These are phyloP conservation scores for Geotrichum citri-aurantii DNA, from an alignment of 1,139 yeast species.

Conservation along the genomic window DNA sequence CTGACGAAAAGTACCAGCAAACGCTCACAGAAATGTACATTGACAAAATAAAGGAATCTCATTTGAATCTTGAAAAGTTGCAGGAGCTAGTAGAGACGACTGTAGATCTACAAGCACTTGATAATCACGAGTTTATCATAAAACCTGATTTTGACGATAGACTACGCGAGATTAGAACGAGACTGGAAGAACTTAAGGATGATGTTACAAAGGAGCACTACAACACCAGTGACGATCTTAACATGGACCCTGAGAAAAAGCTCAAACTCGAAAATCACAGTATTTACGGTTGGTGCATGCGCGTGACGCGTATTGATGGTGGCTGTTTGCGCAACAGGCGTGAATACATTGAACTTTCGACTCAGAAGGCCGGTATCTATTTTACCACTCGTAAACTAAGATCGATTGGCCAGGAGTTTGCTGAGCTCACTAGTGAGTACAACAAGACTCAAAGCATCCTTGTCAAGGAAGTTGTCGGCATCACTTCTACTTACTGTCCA, in stretches of 20 bases:
- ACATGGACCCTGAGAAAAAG: constrained; percentile 79
- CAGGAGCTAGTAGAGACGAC: constrained; percentile 90
- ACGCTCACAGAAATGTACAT: constrained; percentile 49
- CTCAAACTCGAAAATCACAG: constrained; percentile 82
- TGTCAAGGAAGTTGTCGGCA: constrained; percentile 73
- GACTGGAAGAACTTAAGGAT: constrained; percentile 50
- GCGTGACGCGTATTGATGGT: constrained; percentile 87
- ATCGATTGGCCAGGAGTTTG: constrained; percentile 54
- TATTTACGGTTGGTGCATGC: constrained; percentile 88
- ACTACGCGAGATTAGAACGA: constrained; percentile 53
- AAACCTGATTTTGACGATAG: constrained; percentile 86
- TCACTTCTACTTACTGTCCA: constrained; percentile 74
- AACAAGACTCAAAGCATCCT: constrained; percentile 67
- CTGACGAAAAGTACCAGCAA: constrained; percentile 27
- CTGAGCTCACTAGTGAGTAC: constrained; percentile 58
- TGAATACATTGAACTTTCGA: constrained; percentile 70
- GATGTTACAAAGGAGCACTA: constrained; percentile 57
- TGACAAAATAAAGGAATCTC: constrained; percentile 47
- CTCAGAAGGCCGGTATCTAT: constrained; percentile 91
- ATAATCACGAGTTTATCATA: constrained; percentile 72
- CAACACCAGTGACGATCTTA: constrained; percentile 65
- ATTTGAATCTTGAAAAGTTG: constrained; percentile 54
- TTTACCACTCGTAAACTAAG: constrained; percentile 69
- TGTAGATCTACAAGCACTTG: constrained; percentile 76
- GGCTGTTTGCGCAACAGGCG: constrained; percentile 58